Conservation (phyloP, 345 rosid genomes). For the Melaleuca quinquenervia region DNA sequence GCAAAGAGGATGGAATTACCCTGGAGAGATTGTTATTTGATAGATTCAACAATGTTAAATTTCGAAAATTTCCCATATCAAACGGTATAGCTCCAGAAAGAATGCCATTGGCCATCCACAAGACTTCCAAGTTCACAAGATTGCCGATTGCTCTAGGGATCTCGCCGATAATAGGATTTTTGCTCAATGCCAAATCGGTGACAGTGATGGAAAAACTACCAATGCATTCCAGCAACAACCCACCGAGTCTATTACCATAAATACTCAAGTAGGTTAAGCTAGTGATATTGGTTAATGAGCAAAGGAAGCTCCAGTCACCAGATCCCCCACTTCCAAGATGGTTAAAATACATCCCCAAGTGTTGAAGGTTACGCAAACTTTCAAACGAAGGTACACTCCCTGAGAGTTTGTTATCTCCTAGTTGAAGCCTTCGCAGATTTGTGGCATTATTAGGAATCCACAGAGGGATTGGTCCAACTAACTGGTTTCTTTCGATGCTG, state of each 20-base stretch:
- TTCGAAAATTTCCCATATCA: not conserved
- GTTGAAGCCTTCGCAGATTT: not conserved
- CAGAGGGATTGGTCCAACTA: not conserved
- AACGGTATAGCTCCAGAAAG: slow-evolving; percentile 7
- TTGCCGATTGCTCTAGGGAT: slow-evolving; percentile 6
- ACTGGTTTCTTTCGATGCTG: not conserved
- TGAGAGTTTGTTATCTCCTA: not conserved
- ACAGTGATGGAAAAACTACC: not conserved
- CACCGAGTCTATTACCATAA: not conserved
- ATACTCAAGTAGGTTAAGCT: not conserved
- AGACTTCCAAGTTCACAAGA: slow-evolving; percentile 6
- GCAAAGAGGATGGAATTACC: slow-evolving; percentile 13
- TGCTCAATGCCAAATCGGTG: not conserved
- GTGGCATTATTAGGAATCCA: not conserved
- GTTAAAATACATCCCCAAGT: not conserved
- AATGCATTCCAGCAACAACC: not conserved
- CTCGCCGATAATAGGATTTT: slow-evolving; percentile 2
- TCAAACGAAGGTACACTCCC: not conserved
- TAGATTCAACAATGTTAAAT: not conserved
- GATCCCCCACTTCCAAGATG: not conserved
- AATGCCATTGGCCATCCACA: not conserved
- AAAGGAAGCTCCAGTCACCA: not conserved
- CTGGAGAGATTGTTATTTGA: slow-evolving; percentile 1
- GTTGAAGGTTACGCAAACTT: not conserved
- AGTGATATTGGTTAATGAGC: not conserved